Base-by-base conservation (phyloP, 345 rosid genomes). In the Eucalyptus polyanthemos region DNA sequence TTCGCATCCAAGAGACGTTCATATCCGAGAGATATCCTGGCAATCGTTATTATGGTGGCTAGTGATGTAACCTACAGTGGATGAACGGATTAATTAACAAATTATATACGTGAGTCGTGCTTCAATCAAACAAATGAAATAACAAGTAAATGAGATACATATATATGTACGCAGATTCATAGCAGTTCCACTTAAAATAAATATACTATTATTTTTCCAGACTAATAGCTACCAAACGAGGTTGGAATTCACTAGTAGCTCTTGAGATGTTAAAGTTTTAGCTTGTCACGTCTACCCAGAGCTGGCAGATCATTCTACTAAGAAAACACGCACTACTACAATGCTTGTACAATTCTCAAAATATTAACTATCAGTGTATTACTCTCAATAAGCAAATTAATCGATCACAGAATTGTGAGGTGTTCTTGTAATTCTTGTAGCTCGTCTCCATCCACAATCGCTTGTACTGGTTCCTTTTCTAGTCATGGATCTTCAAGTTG, bases 21-120 rank as follows among this genome's bases (percentile, higher is more conserved):
- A 53, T 92, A 92, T 87, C 87, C 93, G 80, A 93, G 92, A 90
- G 89, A 94, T 91, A 94, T 95, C 86, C 97, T 96, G 12, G 95
- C 94, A 3, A 95, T 96, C 80, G 93, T 96, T 72, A 96, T 94
- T 60, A 6, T 17, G 17, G 44, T 69, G 80, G 44, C 25, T 34
- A 34, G 80, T 69, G 80, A 34, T 16, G 40, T 17, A 17, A 34
- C 24, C 24, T 17, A 34, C 4, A 69, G 42, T 10, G 42, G 21
- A 15, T 8, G 11, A 16, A 16, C 17, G 37, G 42, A 34, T 69
- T 34, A 31, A 31, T 69, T 69, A 69, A 65, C 37, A 65, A 65
- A 34, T 34, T 34, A 34, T 34, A 34, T 34, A 34, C 19, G 7
- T 5, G 44, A 31, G 44, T 15, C 7, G 44, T 17, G 80, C 24